A percentile compares a stretch with the other conserved stretches of the same genome.
These are phyloP conservation scores for Cunninghamia lanceolata DNA, from an alignment of 75 land plant genomes.

Conservation along the genomic window DNA sequence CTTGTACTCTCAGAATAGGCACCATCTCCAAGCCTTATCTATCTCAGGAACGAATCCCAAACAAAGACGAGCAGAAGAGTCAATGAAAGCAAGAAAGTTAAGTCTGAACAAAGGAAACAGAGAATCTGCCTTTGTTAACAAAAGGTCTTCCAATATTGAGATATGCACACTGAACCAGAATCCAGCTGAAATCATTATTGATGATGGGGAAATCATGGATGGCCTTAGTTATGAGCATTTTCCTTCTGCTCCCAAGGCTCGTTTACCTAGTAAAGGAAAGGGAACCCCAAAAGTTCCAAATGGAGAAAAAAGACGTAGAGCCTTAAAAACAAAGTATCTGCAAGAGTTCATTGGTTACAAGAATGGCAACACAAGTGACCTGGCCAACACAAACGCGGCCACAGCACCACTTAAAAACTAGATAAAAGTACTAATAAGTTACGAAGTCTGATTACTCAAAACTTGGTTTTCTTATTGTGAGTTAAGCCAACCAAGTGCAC, in stretches of 20 bases:
- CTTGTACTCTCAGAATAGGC: background rate
- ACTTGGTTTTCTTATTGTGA: background rate
- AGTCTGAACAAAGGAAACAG: background rate
- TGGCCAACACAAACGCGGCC: background rate
- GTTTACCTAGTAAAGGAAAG: background rate
- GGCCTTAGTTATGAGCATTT: conserved; percentile 2
- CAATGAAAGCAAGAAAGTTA: background rate
- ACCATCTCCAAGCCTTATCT: background rate
- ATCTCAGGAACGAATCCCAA: background rate
- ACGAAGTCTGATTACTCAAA: background rate
- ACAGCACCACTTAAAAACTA: background rate
- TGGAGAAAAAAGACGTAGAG: conserved; percentile 5
- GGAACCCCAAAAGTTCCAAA: background rate
- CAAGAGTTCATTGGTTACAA: background rate
- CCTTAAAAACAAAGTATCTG: background rate
- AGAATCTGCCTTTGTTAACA: background rate
- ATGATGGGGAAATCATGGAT: background rate
- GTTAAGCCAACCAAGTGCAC: background rate
- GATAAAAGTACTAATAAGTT: background rate
- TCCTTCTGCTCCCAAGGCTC: background rate
- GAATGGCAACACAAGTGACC: background rate
- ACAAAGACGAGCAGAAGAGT: background rate
- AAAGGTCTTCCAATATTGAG: background rate
- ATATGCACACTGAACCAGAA: conserved; percentile 11
- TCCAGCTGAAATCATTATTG: conserved; percentile 11